These are phyloP conservation scores for Rhodamnia argentea DNA, from an alignment of 345 rosid species.

Conservation along the genomic window DNA sequence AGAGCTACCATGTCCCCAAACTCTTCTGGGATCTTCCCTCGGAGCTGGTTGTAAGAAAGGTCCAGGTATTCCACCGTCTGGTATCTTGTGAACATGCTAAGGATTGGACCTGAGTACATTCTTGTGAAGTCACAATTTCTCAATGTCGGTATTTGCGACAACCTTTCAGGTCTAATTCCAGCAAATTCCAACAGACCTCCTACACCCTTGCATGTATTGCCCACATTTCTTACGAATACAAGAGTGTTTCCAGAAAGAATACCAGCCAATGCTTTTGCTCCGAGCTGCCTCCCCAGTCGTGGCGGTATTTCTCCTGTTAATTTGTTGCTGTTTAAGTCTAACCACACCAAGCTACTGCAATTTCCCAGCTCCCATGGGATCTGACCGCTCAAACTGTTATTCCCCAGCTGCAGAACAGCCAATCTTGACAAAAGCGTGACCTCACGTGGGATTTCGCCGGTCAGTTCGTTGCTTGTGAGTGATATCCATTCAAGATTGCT, in stretches of 20 bases:
- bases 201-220: constrained; percentile 90
- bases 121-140: constrained; percentile 83
- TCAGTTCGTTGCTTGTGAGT: constrained; percentile 67
- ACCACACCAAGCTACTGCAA: constrained; percentile 87
- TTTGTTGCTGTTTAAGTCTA: constrained; percentile 80
- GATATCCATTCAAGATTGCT: constrained; percentile 92
- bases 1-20: constrained; percentile 89
- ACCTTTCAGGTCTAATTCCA: constrained; percentile 86
- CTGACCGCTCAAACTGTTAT: constrained; percentile 78
- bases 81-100: constrained; percentile 78
- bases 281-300: constrained; percentile 78
- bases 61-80: constrained; percentile 89
- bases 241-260: constrained; percentile 74
- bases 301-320: constrained; percentile 89
- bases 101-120: constrained; percentile 81
- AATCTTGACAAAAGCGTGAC: constrained; percentile 59
- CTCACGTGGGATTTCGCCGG: constrained; percentile 55
- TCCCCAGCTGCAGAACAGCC: constrained; percentile 89
- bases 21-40: constrained; percentile 77
- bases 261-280: constrained; percentile 71
- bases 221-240: constrained; percentile 84
- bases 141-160: constrained; percentile 62
- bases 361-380: constrained; percentile 79
- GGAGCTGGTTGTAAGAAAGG: constrained; percentile 78
- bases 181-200: constrained; percentile 90